Evolutionary conservation across 2,329 filamentous ascomycete species (phyloP).

Genomic region (Cordyceps sp.): DNA sequence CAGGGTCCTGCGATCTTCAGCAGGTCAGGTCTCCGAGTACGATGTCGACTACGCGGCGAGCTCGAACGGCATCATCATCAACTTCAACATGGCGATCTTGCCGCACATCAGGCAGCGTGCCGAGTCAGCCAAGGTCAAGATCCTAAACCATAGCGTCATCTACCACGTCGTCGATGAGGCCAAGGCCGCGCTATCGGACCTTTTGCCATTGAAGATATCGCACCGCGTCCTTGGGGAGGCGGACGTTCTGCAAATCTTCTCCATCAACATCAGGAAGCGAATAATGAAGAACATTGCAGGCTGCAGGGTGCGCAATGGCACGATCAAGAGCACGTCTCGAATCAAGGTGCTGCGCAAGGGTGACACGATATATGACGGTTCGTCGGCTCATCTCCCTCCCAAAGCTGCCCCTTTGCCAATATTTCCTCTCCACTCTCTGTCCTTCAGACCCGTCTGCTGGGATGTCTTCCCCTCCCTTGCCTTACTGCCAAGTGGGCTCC

Average conservation of each 20-base stretch:
- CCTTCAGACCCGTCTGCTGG: too few species aligned
- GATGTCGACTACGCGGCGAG: slow-evolving; percentile 78
- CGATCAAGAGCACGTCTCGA: slow-evolving; percentile 43
- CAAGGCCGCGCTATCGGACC: slow-evolving; percentile 47
- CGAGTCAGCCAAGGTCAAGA: slow-evolving; percentile 51
- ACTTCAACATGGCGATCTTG: slow-evolving; percentile 66
- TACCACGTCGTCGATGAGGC: slow-evolving; percentile 65
- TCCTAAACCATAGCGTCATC: slow-evolving; percentile 77
- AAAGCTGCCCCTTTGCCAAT: too few species aligned
- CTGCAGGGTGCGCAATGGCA: slow-evolving; percentile 71
- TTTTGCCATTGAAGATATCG: slow-evolving; percentile 49
- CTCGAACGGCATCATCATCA: slow-evolving; percentile 61
- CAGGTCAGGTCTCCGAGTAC: slow-evolving; percentile 67
- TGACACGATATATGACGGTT: slow-evolving; percentile 67
- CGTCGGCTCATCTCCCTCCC: slow-evolving; percentile 16
- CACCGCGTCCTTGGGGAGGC: slow-evolving; percentile 73
- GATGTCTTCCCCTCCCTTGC: background rate
- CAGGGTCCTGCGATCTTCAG: slow-evolving; percentile 57
- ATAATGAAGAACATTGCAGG: slow-evolving; percentile 66
- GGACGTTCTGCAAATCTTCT: slow-evolving; percentile 68
- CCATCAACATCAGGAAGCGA: slow-evolving; percentile 62
- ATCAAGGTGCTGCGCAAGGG: slow-evolving; percentile 58
- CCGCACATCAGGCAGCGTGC: slow-evolving; percentile 54
- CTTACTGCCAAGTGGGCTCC: background rate
- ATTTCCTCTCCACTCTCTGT: too few species aligned